These are phyloP conservation scores for Cutaneotrichosporon dermatis DNA, from an alignment of 1,284 basidiomycete genomes.

Conservation along the genomic window DNA sequence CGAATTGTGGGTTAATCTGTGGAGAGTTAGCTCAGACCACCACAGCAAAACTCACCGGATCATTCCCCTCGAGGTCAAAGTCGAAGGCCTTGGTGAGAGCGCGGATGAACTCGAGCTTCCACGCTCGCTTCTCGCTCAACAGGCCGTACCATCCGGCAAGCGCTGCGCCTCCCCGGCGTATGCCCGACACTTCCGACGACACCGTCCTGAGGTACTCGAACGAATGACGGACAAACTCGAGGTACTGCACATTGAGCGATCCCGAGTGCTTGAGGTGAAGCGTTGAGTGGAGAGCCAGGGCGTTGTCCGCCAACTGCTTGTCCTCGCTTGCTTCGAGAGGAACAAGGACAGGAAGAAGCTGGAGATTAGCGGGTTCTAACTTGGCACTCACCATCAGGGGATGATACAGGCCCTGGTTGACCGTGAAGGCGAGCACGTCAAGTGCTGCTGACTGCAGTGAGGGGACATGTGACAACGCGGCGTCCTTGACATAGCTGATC, in stretches of 20 bases:
- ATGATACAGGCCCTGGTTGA: slow-evolving; percentile 92
- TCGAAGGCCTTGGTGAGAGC: slow-evolving; percentile 76
- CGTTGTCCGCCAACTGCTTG: slow-evolving; percentile 62
- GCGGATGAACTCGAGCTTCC: slow-evolving; percentile 80
- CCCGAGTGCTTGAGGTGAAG: slow-evolving; percentile 86
- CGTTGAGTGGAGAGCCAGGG: slow-evolving; percentile 72
- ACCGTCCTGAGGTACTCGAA: slow-evolving; percentile 77
- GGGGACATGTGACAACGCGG: slow-evolving; percentile 65
- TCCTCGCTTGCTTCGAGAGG: slow-evolving; percentile 82
- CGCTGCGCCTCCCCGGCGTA: slow-evolving; percentile 54
- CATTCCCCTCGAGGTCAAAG: slow-evolving; percentile 50
- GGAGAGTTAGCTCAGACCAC: slow-evolving; percentile 21
- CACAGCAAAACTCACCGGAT: slow-evolving; percentile 45
- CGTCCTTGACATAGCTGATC: slow-evolving; percentile 71
- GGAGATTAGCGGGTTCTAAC: background rate
- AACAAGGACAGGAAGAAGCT: slow-evolving; percentile 89
- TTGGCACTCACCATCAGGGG: slow-evolving; percentile 53
- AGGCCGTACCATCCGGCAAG: slow-evolving; percentile 87
- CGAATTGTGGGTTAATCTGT: slow-evolving; percentile 74
- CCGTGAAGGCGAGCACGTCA: slow-evolving; percentile 84
- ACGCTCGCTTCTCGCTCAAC: slow-evolving; percentile 78
- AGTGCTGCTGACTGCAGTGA: slow-evolving; percentile 78
- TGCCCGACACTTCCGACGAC: slow-evolving; percentile 39
- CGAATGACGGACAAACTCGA: slow-evolving; percentile 69
- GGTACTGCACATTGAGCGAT: slow-evolving; percentile 77